Evolutionary conservation across 2,329 filamentous ascomycete genomes (phyloP), one percentile per base, ranked within the genome.

Genomic region (Hypoxylon sp.): DNA sequence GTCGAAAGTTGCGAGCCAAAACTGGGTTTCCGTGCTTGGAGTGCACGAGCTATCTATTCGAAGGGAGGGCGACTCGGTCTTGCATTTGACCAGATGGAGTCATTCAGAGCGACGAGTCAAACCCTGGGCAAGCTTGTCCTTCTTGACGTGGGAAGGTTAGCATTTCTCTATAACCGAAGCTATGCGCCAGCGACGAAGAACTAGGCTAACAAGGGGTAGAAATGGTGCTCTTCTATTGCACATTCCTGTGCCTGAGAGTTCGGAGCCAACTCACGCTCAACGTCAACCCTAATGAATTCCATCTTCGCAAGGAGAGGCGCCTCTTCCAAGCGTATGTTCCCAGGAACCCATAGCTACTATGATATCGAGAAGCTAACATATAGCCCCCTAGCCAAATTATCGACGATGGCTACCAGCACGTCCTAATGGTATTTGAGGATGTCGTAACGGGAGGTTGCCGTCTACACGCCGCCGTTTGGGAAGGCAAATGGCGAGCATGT

Each of bases 141-240:
- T 90, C 66, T 76, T 84, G 61, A 89, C 86, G 1, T 90, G 86
- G 86, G 88, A 90, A 81, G 86, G 87, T 87, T 72, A 62, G 13
- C 21, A 43, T 6, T 9, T 28, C 13, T 30, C 28, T 9, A 30
- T 30, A 30, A 30, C 5, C 9, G 28, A 30, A 30, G 28, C 28
- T 30, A 30, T 2, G 28, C 2, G 28, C 6, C 6, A 7, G 5
- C 6, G 28, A 30, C 25, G 13, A 36, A 50, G 3, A 50, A 38
- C 10, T 3, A 14, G 41, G 53, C 69, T 72, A 25, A 71, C 60
- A 72, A 72, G 38, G 2, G 34, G 4, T 57, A 89, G 88, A 89
- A 75, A 82, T 90, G 78, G 84, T 88, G 1, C 80, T 90, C 0
- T 86, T 89, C 68, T 85, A 89, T 72, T 86, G 83, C 70, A 83